These are phyloP conservation scores for Hawksworthiomyces lignivorus DNA, from an alignment of 2,329 filamentous ascomycete species.

Conservation along the genomic window DNA sequence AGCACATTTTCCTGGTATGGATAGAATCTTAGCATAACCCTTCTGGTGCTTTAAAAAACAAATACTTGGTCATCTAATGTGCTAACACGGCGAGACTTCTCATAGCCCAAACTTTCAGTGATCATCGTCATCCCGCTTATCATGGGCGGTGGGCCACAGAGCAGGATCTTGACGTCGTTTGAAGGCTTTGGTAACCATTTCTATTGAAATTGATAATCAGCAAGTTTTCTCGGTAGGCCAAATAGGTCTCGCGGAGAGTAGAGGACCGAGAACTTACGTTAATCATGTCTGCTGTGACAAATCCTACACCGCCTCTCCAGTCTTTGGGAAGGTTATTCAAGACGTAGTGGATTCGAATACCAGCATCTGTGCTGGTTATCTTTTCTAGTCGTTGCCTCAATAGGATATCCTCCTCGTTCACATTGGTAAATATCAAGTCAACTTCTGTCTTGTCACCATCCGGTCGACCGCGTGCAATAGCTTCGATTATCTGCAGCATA, in stretches of 20 bases:
- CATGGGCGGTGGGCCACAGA: slow-evolving; percentile 97
- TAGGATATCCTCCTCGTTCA: slow-evolving; percentile 85
- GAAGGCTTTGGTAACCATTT: slow-evolving; percentile 76
- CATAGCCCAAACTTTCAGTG: slow-evolving; percentile 78
- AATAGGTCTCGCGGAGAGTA: neutral
- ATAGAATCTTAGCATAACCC: too few relatives aligned
- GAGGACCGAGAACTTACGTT: slow-evolving; percentile 37
- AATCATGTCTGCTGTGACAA: slow-evolving; percentile 94
- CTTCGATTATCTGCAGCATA: slow-evolving; percentile 93
- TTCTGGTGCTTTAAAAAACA: slow-evolving; percentile 77
- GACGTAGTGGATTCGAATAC: slow-evolving; percentile 87
- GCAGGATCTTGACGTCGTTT: slow-evolving; percentile 81
- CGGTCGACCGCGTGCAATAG: slow-evolving; percentile 73
- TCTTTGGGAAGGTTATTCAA: slow-evolving; percentile 89
- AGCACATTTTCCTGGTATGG: too few relatives aligned
- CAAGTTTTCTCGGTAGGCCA: neutral
- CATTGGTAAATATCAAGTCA: slow-evolving; percentile 95
- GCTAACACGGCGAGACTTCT: slow-evolving; percentile 89
- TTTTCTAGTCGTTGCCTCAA: slow-evolving; percentile 85
- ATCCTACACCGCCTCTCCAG: slow-evolving; percentile 90
- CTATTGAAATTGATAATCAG: slow-evolving; percentile 42
- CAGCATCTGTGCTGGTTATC: slow-evolving; percentile 66
- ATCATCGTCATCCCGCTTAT: slow-evolving; percentile 95
- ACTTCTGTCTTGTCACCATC: slow-evolving; percentile 80
- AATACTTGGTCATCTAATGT: slow-evolving; percentile 98